Percentiles rank a stretch among this genome's conserved stretches.
Evolutionary conservation across 495 filamentous ascomycete genomes (phyloP).

Genomic region (Lichina pygmaea): DNA sequence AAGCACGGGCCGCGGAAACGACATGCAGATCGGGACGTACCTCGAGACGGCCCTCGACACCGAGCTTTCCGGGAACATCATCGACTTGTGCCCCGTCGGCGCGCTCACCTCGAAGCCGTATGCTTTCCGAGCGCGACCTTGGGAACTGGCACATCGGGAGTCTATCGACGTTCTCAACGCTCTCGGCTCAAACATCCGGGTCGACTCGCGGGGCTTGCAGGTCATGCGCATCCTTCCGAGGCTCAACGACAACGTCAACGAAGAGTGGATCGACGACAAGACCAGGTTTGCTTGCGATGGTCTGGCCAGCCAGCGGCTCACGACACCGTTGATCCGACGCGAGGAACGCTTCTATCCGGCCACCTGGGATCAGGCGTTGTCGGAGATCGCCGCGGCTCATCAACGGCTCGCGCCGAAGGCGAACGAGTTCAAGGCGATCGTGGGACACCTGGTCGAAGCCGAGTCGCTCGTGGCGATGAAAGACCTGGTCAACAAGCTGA

Average conservation of each 20-base stretch:
- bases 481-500: conserved; percentile 82
- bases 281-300: conserved; percentile 90
- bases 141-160: conserved; percentile 84
- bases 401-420: conserved; percentile 47
- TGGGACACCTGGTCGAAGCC: conserved; percentile 69
- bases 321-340: conserved; percentile 68
- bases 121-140: conserved; percentile 85
- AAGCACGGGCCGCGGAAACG: conserved; percentile 80
- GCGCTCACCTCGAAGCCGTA: conserved; percentile 92
- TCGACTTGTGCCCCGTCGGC: conserved; percentile 93
- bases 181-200: conserved; percentile 76
- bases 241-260: conserved; percentile 91
- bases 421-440: conserved; percentile 88
- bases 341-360: conserved; percentile 72
- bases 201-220: conserved; percentile 81
- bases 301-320: conserved; percentile 81
- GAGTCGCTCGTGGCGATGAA: conserved; percentile 92
- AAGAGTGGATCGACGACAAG: conserved; percentile 99
- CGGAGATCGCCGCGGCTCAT: conserved; percentile 55
- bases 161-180: conserved; percentile 85
- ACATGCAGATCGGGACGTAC: conserved; percentile 95
- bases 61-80: conserved; percentile 89
- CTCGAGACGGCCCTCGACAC: conserved; percentile 74
- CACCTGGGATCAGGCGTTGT: conserved; percentile 81
- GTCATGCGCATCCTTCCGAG: conserved; percentile 85